Evolutionary conservation across 73 alveolate species (phyloP).

Genomic region (Urostyla sp.): DNA sequence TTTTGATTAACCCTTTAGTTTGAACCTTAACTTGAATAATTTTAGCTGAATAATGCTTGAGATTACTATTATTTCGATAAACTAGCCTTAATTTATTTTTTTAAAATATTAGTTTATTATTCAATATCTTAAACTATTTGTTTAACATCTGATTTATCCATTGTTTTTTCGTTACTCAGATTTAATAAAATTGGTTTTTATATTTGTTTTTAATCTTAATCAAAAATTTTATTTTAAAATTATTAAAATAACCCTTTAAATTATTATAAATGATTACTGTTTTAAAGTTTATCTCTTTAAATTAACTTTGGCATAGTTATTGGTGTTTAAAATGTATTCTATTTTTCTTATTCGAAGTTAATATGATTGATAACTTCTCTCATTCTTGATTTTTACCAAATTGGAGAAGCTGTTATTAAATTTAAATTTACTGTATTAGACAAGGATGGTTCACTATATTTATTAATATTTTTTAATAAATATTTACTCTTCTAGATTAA

Average conservation of each 20-base stretch:
- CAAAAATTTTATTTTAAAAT: too few species aligned
- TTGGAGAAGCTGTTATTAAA: slow-evolving; percentile 40
- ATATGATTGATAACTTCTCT: slow-evolving; percentile 38
- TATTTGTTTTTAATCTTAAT: too few species aligned
- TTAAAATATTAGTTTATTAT: too few species aligned
- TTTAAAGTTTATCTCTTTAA: too few species aligned
- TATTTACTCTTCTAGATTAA: slow-evolving; percentile 38
- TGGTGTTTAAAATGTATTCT: slow-evolving; percentile 37
- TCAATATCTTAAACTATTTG: background rate
- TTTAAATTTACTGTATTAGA: slow-evolving; percentile 18
- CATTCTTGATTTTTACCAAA: slow-evolving; percentile 53
- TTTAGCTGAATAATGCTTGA: too few species aligned
- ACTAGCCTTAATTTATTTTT: too few species aligned
- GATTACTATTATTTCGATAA: too few species aligned
- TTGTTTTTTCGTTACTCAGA: background rate
- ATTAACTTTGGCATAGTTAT: slow-evolving; percentile 32
- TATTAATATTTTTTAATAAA: background rate
- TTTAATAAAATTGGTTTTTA: too few species aligned
- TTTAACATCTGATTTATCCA: background rate
- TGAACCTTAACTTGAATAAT: background rate
- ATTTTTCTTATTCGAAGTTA: slow-evolving; percentile 38
- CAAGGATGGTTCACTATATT: slow-evolving; percentile 44
- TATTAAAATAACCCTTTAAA: too few species aligned
- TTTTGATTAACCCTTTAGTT: slow-evolving; percentile 5
- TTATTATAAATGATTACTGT: background rate